These are phyloP conservation scores for Fusarium chaquense DNA, from an alignment of 2,329 filamentous ascomycete species.

Conservation along the genomic window DNA sequence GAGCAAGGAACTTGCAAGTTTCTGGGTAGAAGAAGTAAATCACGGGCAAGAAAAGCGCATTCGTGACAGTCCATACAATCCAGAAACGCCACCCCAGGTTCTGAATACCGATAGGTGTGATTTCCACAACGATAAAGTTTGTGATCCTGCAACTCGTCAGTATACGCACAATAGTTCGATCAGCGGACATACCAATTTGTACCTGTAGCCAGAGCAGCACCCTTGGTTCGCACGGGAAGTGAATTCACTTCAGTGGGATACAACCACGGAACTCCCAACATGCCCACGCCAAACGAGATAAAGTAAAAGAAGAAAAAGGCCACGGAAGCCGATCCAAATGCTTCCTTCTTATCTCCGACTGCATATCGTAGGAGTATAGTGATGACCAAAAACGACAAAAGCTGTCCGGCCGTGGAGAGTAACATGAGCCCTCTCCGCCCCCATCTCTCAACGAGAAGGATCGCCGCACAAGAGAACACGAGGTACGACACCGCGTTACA, in stretches of 20 bases:
- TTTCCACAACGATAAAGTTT: slow-evolving; percentile 50
- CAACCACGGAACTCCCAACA: slow-evolving; percentile 45
- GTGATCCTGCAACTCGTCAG: slow-evolving; percentile 30
- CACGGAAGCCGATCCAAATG: slow-evolving; percentile 4
- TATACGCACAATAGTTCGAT: fast-evolving
- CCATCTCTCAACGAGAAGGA: slow-evolving; percentile 23
- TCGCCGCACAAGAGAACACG: slow-evolving; percentile 21
- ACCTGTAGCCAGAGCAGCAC: slow-evolving; percentile 34
- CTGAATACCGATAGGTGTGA: slow-evolving; percentile 54
- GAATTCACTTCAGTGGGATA: slow-evolving; percentile 54
- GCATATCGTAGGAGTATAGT: slow-evolving; percentile 29
- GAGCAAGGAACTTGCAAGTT: slow-evolving; percentile 45
- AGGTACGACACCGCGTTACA: slow-evolving; percentile 52
- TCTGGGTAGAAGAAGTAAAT: slow-evolving; percentile 64
- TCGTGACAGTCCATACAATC: slow-evolving; percentile 64
- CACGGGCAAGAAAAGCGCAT: slow-evolving; percentile 59
- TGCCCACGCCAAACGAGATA: slow-evolving; percentile 33
- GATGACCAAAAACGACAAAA: slow-evolving; percentile 31
- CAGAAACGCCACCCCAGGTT: slow-evolving; percentile 65
- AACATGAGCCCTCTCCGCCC: slow-evolving; percentile 35
- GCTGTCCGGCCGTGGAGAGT: slow-evolving; percentile 24
- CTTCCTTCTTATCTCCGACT: slow-evolving; percentile 7
- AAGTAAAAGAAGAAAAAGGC: slow-evolving; percentile 40
- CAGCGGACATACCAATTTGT: slow-evolving; percentile 25
- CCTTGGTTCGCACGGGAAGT: slow-evolving; percentile 50